Base-by-base conservation (phyloP, 441 rosid species). In the Theobroma grandiflorum region DNA sequence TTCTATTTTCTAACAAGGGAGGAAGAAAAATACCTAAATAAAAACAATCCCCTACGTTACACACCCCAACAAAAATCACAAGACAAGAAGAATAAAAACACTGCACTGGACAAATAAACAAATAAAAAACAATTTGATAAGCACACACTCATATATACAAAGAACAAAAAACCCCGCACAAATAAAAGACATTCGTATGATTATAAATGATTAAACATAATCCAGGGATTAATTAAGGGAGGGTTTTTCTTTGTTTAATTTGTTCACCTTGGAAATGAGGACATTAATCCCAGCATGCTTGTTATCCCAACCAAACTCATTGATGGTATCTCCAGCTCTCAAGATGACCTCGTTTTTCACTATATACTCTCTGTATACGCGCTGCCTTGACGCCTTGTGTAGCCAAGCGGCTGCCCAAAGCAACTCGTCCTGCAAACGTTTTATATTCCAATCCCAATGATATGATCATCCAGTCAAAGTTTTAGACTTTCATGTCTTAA, bases 221-320 rank as follows among this genome's bases (percentile, higher is more conserved):
- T 50, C 64, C 4, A 68, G 74, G 75, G 37, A 53, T 59, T 42
- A 47, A 78, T 65, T 78, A 62, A 42, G 7, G 3, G 68, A 22
- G 26, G 47, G 26, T 22, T 7, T 72, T 40, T 6, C 5, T 65
- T 11, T 53, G 12, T 0, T 67, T 9, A 40, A 22, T 15, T 5
- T 35, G 9, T 40, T 75, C 81, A 90, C 95, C 93, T 91, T 91
- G 75, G 95, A 90, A 87, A 91, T 85, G 83, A 91, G 91, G 78
- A 91, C 83, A 81, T 91, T 91, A 64, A 91, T 91, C 81, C 93
- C 95, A 74, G 95, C 95, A 75, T 91, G 95, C 82, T 91, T 91
- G 74, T 91, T 91, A 22, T 91, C 95, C 95, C 95, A 91, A 73
- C 95, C 95, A 57, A 91, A 91, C 84, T 91, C 95, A 78, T 91